These are phyloP conservation scores for Calonectria leucothoes DNA, from an alignment of 2,329 filamentous ascomycete genomes.

Conservation along the genomic window DNA sequence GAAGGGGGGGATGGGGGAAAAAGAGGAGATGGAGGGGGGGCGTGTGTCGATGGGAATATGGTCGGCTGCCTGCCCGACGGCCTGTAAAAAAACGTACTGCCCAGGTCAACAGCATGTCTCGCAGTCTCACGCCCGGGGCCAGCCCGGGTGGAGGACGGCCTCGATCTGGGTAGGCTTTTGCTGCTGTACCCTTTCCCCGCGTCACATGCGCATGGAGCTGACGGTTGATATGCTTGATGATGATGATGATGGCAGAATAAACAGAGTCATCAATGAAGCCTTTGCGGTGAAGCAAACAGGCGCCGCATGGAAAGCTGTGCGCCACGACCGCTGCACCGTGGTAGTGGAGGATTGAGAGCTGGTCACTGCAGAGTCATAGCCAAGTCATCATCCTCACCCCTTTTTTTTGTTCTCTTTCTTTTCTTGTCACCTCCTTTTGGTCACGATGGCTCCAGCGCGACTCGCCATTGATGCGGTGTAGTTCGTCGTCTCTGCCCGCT, in stretches of 20 bases:
- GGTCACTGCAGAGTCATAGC: neutral
- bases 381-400: neutral
- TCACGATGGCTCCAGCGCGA: neutral
- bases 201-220: slow-evolving; percentile 18
- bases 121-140: neutral
- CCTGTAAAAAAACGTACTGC: neutral
- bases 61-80: neutral
- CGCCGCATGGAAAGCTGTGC: slow-evolving; percentile 1
- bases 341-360: neutral
- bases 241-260: neutral
- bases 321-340: slow-evolving; percentile 8
- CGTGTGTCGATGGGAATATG: neutral
- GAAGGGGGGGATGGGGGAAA: neutral
- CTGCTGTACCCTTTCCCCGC: slow-evolving; percentile 18
- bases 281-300: neutral
- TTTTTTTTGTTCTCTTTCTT: neutral
- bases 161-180: neutral
- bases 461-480: neutral
- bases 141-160: neutral
- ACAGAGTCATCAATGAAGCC: neutral
- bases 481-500: neutral
- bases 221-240: neutral
- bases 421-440: neutral
- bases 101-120: neutral
- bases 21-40: neutral